phyloP scores from a whole-genome alignment of 2,329 filamentous ascomycete species.

The Tolypocladium nubicola region DNA sequence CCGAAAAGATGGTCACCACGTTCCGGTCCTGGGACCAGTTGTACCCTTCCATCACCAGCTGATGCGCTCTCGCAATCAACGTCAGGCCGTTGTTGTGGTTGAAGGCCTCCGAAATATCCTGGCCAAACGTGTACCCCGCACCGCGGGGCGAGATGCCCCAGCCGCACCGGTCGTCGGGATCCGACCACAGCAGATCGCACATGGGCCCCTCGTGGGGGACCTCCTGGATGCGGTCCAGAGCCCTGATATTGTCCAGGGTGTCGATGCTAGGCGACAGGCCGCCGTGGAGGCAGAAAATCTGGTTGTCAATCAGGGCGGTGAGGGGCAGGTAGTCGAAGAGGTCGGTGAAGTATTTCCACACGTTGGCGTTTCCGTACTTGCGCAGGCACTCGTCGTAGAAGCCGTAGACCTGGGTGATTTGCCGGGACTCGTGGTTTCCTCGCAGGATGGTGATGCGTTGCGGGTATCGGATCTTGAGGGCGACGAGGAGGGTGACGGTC shows the following conservation, averaged over 20 bases:
- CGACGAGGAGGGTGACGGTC: constrained; percentile 91
- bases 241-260: constrained; percentile 89
- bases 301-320: constrained; percentile 95
- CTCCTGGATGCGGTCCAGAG: constrained; percentile 92
- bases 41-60: constrained; percentile 98
- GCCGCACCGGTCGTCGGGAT: constrained; percentile 91
- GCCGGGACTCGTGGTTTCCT: constrained; percentile 96
- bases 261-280: constrained; percentile 94
- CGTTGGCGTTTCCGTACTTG: constrained; percentile 98
- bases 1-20: constrained; percentile 97
- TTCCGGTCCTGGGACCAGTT: constrained; percentile 99
- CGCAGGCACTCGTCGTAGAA: constrained; percentile 99
- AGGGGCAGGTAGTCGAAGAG: constrained; percentile 97
- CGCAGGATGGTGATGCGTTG: constrained; percentile 96
- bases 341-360: constrained; percentile 99
- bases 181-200: constrained; percentile 96
- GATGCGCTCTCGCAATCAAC: constrained; percentile 89
- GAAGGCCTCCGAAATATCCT: constrained; percentile 97
- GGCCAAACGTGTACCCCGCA: constrained; percentile 89
- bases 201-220: constrained; percentile 97
- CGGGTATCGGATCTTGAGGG: constrained; percentile 95
- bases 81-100: constrained; percentile 98
- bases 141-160: constrained; percentile 95
- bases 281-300: constrained; percentile 98
- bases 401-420: constrained; percentile 98